phyloP scores from a whole-genome alignment of 768 basidiomycete species.

The Termitomyces sp. region DNA sequence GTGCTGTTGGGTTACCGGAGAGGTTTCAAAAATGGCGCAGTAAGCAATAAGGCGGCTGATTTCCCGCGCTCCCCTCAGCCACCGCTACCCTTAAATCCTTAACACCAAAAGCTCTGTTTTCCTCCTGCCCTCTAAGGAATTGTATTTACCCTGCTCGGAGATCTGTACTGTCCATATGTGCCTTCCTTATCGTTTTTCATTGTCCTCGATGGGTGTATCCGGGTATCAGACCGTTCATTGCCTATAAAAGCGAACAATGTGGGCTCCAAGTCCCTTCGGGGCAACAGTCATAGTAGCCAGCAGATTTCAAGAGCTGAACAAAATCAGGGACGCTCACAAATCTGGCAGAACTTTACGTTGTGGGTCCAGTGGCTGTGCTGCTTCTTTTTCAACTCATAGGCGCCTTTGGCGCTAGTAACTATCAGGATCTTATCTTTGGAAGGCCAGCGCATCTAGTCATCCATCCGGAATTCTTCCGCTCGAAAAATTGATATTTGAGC shows the following conservation, averaged over 20 bases:
- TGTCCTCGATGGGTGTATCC: slow-evolving; percentile 18
- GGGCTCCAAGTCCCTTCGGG: slow-evolving; percentile 1
- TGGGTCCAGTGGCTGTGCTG: slow-evolving; percentile 41
- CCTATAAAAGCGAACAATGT: slow-evolving; percentile 30
- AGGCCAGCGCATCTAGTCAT: not conserved
- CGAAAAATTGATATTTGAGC: not conserved
- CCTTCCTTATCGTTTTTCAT: slow-evolving; percentile 14
- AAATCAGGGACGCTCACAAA: slow-evolving; percentile 11
- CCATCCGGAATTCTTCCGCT: not conserved
- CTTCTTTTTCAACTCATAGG: slow-evolving; percentile 18
- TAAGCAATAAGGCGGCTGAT: slow-evolving; percentile 23
- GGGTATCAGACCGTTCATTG: slow-evolving; percentile 4
- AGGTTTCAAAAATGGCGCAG: slow-evolving; percentile 38
- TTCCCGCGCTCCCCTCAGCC: slow-evolving; percentile 34
- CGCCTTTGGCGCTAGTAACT: not conserved
- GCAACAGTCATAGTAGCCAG: slow-evolving; percentile 3
- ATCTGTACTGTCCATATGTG: slow-evolving; percentile 1
- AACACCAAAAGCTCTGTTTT: slow-evolving; percentile 8
- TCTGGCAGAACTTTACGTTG: slow-evolving; percentile 32
- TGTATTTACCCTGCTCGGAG: not conserved
- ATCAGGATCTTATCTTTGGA: not conserved
- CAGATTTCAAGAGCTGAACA: slow-evolving; percentile 13
- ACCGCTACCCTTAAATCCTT: slow-evolving; percentile 15
- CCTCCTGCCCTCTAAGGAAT: not conserved
- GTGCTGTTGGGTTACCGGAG: slow-evolving; percentile 13